These are phyloP conservation scores for Orbilia brochopaga DNA, from an alignment of 2,329 filamentous ascomycete species.

Conservation along the genomic window DNA sequence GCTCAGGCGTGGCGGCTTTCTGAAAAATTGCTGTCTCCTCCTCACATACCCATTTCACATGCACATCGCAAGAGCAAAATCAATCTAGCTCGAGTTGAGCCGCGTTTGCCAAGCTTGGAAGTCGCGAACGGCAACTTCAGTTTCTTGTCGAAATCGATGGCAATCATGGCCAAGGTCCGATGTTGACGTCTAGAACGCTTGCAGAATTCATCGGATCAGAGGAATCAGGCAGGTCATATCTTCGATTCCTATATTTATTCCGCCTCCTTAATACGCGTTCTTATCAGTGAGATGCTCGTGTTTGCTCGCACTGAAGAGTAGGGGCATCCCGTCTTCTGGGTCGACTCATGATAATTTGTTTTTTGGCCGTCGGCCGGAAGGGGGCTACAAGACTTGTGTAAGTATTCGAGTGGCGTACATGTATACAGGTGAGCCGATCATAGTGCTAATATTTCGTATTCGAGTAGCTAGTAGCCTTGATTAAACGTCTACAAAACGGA, in stretches of 20 bases:
- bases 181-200: slow-evolving; percentile 3
- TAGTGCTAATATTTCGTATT: too few species aligned
- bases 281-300: slow-evolving; percentile 9
- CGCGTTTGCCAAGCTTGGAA: not conserved
- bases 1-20: slow-evolving; percentile 32
- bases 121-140: slow-evolving; percentile 1
- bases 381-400: too few species aligned
- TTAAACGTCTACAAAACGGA: too few species aligned
- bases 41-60: slow-evolving; percentile 34
- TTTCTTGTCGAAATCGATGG: not conserved
- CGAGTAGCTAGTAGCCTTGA: too few species aligned
- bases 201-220: slow-evolving; percentile 22
- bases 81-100: not conserved
- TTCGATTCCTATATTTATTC: not conserved
- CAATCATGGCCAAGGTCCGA: slow-evolving; percentile 2
- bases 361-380: too few species aligned
- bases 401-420: too few species aligned
- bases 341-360: not conserved
- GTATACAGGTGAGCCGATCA: too few species aligned
- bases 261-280: not conserved
- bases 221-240: slow-evolving; percentile 9
- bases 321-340: not conserved
- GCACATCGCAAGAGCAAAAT: slow-evolving; percentile 16
- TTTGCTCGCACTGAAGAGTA: not conserved
- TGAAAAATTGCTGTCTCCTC: too few species aligned